Evolutionary conservation across 2,329 filamentous ascomycete genomes (phyloP).

Genomic region (Westerdykella sp.): DNA sequence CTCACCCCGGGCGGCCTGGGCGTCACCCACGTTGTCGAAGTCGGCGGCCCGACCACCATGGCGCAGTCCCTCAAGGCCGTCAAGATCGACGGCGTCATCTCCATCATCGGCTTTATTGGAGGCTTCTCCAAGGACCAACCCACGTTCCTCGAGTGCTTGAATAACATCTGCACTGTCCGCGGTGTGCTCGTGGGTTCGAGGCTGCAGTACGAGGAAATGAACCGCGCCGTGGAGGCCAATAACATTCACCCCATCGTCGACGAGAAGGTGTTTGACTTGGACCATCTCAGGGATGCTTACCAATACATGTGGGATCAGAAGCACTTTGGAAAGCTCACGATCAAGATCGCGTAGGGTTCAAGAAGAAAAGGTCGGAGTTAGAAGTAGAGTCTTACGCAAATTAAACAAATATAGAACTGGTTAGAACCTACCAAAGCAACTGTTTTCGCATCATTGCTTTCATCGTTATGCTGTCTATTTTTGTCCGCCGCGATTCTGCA

Average conservation of each 20-base stretch:
- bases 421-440: too few relatives aligned
- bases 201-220: constrained; percentile 55
- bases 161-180: constrained; percentile 47
- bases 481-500: too few relatives aligned
- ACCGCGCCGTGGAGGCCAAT: constrained; percentile 52
- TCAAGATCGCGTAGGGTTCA: constrained; percentile 21
- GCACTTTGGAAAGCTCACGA: constrained; percentile 34
- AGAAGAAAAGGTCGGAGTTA: too few relatives aligned
- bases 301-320: constrained; percentile 44
- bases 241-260: constrained; percentile 56
- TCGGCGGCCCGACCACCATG: constrained; percentile 60
- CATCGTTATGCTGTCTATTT: too few relatives aligned
- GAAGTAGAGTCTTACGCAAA: too few relatives aligned
- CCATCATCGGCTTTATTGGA: constrained; percentile 54
- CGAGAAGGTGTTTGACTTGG: constrained; percentile 50
- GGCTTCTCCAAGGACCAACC: constrained; percentile 46
- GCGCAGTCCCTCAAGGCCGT: constrained; percentile 47
- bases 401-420: too few relatives aligned
- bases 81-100: constrained; percentile 48
- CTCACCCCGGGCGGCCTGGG: constrained; percentile 49
- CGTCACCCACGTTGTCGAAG: constrained; percentile 58
- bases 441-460: too few relatives aligned
- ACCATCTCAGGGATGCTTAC: constrained; percentile 48
- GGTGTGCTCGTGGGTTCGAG: constrained; percentile 53
- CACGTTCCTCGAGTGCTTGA: constrained; percentile 47